These are phyloP conservation scores for Cystobasidium slooffiae DNA, from an alignment of 1,284 basidiomycete genomes.

Conservation along the genomic window DNA sequence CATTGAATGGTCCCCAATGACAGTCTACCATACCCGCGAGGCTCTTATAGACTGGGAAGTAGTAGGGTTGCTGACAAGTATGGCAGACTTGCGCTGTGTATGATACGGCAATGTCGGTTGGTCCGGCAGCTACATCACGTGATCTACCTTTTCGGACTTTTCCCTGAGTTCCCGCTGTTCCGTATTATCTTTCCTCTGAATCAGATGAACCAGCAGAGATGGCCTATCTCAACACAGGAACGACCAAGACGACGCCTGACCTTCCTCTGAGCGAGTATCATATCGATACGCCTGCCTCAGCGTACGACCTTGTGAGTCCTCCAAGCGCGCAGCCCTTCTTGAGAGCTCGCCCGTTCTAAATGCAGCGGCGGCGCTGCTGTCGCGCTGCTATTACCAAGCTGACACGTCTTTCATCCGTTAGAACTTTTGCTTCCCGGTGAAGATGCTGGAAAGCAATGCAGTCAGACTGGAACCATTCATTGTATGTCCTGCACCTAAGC, in stretches of 20 bases:
- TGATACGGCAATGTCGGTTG: too few relatives aligned
- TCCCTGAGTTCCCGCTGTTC: not conserved
- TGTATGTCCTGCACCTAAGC: not conserved
- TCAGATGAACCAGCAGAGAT: not conserved
- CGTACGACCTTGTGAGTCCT: slow-evolving; percentile 34
- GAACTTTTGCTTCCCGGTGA: slow-evolving; percentile 37
- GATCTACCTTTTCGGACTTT: not conserved
- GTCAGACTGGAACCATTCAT: slow-evolving; percentile 39
- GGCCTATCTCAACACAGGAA: slow-evolving; percentile 31
- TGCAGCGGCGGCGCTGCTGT: too few relatives aligned
- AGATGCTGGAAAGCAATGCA: slow-evolving; percentile 36
- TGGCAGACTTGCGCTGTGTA: too few relatives aligned
- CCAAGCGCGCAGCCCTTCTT: not conserved
- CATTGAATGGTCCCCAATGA: too few relatives aligned
- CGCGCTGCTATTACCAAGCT: too few relatives aligned
- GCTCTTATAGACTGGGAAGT: too few relatives aligned
- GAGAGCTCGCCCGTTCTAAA: not conserved
- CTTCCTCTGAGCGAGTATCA: slow-evolving; percentile 18
- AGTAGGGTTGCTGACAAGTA: too few relatives aligned
- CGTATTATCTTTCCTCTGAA: not conserved
- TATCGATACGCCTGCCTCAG: slow-evolving; percentile 13
- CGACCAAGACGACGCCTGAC: too few relatives aligned
- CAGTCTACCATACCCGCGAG: too few relatives aligned
- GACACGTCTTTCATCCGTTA: not conserved
- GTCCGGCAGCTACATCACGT: not conserved